phyloP scores from a whole-genome alignment of 768 basidiomycete genomes.

The Sistotremastrum suecicum region DNA sequence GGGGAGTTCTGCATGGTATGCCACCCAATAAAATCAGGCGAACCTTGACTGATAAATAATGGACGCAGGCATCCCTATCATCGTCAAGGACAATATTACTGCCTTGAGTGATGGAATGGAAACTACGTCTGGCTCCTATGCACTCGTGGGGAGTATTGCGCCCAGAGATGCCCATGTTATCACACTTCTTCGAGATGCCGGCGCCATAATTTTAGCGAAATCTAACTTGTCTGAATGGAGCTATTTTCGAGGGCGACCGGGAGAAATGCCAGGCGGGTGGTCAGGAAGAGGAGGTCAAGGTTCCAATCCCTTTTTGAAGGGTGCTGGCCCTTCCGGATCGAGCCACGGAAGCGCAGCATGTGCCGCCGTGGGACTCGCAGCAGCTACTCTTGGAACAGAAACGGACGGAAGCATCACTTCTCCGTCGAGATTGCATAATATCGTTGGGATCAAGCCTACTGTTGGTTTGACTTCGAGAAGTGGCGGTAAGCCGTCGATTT shows the following conservation, averaged over 20 bases:
- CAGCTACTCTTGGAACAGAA: slow-evolving; percentile 31
- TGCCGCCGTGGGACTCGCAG: slow-evolving; percentile 27
- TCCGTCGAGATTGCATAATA: slow-evolving; percentile 26
- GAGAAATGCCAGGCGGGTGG: slow-evolving; percentile 24
- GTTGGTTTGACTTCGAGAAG: slow-evolving; percentile 23
- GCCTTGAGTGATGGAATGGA: slow-evolving; percentile 1
- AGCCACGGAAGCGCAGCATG: slow-evolving; percentile 29
- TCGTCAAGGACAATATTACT: slow-evolving; percentile 7
- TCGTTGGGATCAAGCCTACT: slow-evolving; percentile 28
- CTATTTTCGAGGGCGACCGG: slow-evolving; percentile 6
- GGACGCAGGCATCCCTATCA: slow-evolving; percentile 3
- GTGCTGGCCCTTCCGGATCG: slow-evolving; percentile 26
- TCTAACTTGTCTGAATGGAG: slow-evolving; percentile 9
- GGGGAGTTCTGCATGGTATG: slow-evolving; percentile 3
- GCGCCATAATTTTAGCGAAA: slow-evolving; percentile 1
- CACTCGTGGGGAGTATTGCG: slow-evolving; percentile 4
- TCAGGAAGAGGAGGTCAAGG: slow-evolving; percentile 33
- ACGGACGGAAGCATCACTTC: slow-evolving; percentile 35
- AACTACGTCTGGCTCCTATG: slow-evolving; percentile 7
- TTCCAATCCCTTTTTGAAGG: slow-evolving; percentile 26
- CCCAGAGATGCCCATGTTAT: slow-evolving; percentile 4
- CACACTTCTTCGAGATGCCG: neutral
- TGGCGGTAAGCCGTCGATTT: slow-evolving; percentile 5
- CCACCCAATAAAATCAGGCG: too few species aligned
- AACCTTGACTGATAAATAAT: too few species aligned